Conservation (phyloP, 352 stramenopile species). For the Pythium volutum region DNA sequence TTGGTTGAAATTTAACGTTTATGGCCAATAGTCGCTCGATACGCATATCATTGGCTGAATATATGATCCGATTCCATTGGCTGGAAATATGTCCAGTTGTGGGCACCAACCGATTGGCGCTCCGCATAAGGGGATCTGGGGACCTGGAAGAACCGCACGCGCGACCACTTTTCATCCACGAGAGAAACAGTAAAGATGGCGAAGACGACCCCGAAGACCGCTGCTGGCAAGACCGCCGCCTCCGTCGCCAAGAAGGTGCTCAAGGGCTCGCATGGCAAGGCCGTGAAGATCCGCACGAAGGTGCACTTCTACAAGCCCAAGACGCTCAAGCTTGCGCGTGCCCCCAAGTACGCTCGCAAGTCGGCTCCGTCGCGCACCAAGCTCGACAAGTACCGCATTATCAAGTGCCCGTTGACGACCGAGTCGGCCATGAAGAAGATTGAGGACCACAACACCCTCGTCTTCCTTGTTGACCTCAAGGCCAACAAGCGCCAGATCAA, state of each 20-base stretch:
- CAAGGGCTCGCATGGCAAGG: constrained; percentile 97
- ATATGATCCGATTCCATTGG: constrained; percentile 11
- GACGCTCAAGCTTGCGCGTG: constrained; percentile 93
- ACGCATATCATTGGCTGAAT: not conserved
- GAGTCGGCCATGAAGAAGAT: constrained; percentile 99
- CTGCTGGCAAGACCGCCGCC: constrained; percentile 90
- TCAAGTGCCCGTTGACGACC: constrained; percentile 99
- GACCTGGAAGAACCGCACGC: not conserved
- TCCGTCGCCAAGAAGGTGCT: constrained; percentile 93
- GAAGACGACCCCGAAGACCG: constrained; percentile 74
- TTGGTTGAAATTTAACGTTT: not conserved
- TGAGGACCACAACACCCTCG: constrained; percentile 99
- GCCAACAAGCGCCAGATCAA: constrained; percentile 99
- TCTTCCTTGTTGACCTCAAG: constrained; percentile 99
- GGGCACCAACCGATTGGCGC: constrained; percentile 22
- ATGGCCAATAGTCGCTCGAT: not conserved
- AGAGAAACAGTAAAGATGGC: constrained; percentile 78
- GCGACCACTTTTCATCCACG: constrained; percentile 31
- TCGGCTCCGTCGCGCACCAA: constrained; percentile 92
- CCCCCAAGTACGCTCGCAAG: constrained; percentile 96
- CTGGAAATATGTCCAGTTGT: constrained; percentile 11
- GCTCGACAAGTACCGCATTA: constrained; percentile 99
- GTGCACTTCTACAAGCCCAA: constrained; percentile 99
- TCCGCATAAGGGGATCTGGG: not conserved
- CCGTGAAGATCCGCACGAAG: constrained; percentile 98